phyloP scores from a whole-genome alignment of 139 green algal species.

The Spirogloea muscicola region DNA sequence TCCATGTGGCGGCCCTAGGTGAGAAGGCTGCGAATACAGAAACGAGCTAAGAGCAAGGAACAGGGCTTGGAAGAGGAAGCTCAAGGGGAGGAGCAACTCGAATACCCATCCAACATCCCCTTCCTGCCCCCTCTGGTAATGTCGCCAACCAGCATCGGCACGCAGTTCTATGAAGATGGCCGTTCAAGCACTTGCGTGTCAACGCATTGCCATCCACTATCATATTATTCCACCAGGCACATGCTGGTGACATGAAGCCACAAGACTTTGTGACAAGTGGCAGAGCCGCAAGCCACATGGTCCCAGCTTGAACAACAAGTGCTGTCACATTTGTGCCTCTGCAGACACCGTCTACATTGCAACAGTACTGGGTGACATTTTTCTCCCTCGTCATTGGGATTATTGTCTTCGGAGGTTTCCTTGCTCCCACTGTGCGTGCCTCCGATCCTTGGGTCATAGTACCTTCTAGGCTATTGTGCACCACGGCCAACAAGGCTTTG shows the following conservation, averaged over 20 bases:
- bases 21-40: constrained; percentile 87
- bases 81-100: constrained; percentile 39
- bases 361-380: constrained; percentile 81
- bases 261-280: no score
- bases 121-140: constrained; percentile 74
- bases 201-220: no score
- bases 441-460: no score
- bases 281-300: no score
- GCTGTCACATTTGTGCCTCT: constrained; percentile 1
- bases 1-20: no score
- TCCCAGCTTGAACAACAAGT: no score
- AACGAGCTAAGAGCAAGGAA: constrained; percentile 72
- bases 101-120: constrained; percentile 55
- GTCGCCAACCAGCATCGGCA: no score
- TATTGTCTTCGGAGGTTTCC: constrained; percentile 88
- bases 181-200: no score
- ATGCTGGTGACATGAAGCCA: no score
- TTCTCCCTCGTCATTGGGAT: constrained; percentile 61
- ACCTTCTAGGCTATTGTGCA: no score
- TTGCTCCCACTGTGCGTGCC: constrained; percentile 75
- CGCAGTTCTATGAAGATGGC: no score
- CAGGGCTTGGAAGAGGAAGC: background rate
- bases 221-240: no score
- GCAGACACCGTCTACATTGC: constrained; percentile 67
- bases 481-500: background rate